phyloP scores from a whole-genome alignment of 306 rosid species.

The Casuarina equisetifolia region DNA sequence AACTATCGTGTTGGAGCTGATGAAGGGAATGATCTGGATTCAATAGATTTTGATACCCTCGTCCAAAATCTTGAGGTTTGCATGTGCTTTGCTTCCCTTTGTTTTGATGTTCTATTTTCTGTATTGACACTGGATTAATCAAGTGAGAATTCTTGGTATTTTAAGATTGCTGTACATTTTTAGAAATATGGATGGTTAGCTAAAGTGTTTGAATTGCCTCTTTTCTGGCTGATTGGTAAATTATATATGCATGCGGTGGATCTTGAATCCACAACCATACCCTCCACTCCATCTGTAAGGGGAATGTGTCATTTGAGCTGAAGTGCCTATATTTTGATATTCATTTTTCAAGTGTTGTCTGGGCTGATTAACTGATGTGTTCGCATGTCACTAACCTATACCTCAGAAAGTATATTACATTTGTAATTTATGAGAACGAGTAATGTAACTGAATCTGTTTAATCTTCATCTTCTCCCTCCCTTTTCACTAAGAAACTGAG shows the following conservation, averaged over 20 bases:
- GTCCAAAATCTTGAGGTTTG: slow-evolving; percentile 93
- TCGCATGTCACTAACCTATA: slow-evolving; percentile 3
- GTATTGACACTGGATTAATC: not conserved
- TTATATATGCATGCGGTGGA: not conserved
- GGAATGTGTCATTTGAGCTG: not conserved
- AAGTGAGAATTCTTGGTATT: slow-evolving; percentile 21
- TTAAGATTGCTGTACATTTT: slow-evolving; percentile 1
- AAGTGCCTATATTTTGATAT: not conserved
- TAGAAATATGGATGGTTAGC: not conserved
- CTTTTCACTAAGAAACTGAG: slow-evolving; percentile 16
- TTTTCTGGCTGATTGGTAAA: not conserved
- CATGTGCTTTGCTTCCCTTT: slow-evolving; percentile 35
- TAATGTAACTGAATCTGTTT: slow-evolving; percentile 19
- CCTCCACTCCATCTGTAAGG: not conserved
- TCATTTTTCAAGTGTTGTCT: not conserved
- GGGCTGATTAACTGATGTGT: slow-evolving; percentile 1
- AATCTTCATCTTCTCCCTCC: not conserved
- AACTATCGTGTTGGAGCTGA: slow-evolving; percentile 84
- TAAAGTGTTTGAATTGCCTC: slow-evolving; percentile 3
- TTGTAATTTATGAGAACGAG: slow-evolving; percentile 20
- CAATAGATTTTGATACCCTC: slow-evolving; percentile 74
- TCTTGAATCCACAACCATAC: not conserved
- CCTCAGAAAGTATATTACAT: slow-evolving; percentile 13
- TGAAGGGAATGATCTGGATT: slow-evolving; percentile 77
- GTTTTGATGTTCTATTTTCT: slow-evolving; percentile 4